These are phyloP conservation scores for Diaporthe ilicicola DNA, from an alignment of 2,329 filamentous ascomycete species.

Conservation along the genomic window DNA sequence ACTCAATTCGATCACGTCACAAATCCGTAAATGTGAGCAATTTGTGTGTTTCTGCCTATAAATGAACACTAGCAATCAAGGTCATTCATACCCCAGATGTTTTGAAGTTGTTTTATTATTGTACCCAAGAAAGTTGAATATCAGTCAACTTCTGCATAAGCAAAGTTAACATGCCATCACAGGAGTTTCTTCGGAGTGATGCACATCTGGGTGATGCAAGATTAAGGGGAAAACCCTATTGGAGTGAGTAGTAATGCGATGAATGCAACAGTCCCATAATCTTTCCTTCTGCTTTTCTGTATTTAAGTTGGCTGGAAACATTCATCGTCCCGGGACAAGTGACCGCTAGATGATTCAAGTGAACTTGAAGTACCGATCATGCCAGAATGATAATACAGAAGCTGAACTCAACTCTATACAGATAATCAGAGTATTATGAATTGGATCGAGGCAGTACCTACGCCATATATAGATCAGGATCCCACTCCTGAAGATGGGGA, in stretches of 20 bases:
- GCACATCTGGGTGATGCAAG: background rate
- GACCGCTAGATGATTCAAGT: background rate
- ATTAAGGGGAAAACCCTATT: background rate
- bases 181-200: background rate
- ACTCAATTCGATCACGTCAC: background rate
- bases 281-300: background rate
- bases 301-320: background rate
- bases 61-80: too few relatives aligned
- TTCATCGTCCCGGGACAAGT: too few relatives aligned
- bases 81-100: too few relatives aligned
- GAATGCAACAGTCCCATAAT: background rate
- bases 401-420: background rate
- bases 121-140: background rate
- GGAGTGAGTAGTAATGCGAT: background rate
- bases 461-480: background rate
- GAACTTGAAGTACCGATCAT: background rate
- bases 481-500: too few relatives aligned
- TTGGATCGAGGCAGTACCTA: background rate
- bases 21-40: background rate
- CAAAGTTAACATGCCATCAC: background rate
- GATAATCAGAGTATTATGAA: slow-evolving; percentile 3
- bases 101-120: too few relatives aligned
- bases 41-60: too few relatives aligned
- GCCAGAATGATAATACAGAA: background rate
- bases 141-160: background rate